phyloP scores from a whole-genome alignment of 495 filamentous ascomycete species.

The Neurospora intermedia region DNA sequence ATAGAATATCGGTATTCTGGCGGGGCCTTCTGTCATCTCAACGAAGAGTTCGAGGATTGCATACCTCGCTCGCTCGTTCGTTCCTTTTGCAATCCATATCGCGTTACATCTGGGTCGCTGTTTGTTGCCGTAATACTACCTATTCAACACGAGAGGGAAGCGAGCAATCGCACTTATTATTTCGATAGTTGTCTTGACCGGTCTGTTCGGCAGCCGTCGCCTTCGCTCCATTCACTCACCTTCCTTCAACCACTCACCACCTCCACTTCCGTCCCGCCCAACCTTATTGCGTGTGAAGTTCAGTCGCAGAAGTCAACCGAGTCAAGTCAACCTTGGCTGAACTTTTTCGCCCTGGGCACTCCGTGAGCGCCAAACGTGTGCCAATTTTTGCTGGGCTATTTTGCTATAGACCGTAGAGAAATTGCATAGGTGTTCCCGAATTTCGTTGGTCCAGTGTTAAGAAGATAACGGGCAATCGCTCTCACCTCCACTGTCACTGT shows the following conservation, averaged over 20 bases:
- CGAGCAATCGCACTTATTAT: background rate
- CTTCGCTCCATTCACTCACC: background rate
- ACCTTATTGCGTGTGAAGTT: background rate
- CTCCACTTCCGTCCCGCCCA: background rate
- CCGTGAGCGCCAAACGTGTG: background rate
- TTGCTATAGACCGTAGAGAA: background rate
- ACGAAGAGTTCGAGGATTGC: background rate
- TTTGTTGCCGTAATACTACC: background rate
- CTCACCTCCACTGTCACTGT: background rate
- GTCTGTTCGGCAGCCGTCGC: background rate
- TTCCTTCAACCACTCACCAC: background rate
- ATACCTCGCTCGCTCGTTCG: background rate
- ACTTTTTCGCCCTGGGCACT: background rate
- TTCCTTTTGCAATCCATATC: background rate
- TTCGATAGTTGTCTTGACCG: background rate
- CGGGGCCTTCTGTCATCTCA: background rate
- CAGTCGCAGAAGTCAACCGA: background rate
- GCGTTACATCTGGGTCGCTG: background rate
- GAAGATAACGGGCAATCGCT: background rate
- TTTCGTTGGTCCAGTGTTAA: background rate
- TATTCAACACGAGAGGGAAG: background rate
- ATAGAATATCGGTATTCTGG: background rate
- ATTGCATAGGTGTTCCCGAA: background rate
- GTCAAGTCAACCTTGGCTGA: background rate
- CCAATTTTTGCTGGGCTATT: background rate